A percentile compares a stretch with the other conserved stretches of the same genome.
phyloP scores from a whole-genome alignment of 352 stramenopile species.

The Thalassiosira ordinaria region DNA sequence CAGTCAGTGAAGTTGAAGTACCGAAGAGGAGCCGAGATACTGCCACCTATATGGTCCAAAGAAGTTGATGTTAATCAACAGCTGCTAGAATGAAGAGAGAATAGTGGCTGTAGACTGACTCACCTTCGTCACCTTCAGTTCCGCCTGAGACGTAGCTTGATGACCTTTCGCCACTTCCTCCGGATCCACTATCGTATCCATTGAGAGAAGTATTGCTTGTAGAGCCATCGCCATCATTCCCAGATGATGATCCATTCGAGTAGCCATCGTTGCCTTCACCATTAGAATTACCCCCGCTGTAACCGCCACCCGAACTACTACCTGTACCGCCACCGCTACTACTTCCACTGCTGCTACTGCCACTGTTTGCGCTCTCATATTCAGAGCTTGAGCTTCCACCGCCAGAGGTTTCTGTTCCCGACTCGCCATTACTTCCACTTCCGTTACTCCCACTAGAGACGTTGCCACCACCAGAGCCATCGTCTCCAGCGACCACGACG shows the following conservation, averaged over 20 bases:
- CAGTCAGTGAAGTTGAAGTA: conserved; percentile 71
- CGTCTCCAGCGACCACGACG: conserved; percentile 6
- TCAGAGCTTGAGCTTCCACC: conserved; percentile 1
- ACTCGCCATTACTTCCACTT: background rate
- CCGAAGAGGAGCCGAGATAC: conserved; percentile 24
- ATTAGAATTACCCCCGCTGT: conserved; percentile 13
- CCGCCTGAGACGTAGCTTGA: too few relatives aligned
- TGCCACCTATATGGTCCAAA: too few relatives aligned
- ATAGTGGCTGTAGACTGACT: too few relatives aligned
- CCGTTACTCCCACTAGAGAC: background rate
- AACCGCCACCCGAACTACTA: background rate
- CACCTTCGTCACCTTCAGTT: too few relatives aligned
- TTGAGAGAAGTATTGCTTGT: background rate
- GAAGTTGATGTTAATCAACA: too few relatives aligned
- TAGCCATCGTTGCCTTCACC: conserved; percentile 14
- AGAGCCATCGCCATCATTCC: conserved; percentile 2
- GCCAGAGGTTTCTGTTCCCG: background rate
- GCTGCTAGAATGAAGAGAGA: too few relatives aligned
- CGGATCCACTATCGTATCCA: background rate
- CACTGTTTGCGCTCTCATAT: background rate
- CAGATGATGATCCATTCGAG: conserved; percentile 4
- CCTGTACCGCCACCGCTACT: too few relatives aligned
- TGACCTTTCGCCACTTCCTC: conserved; percentile 21
- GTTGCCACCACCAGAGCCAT: background rate
- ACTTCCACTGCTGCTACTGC: too few relatives aligned